Evolutionary conservation across 202 grass and related monocot species (phyloP), one percentile per base, ranked within the genome.

Genomic region (Zoysia matrella): DNA sequence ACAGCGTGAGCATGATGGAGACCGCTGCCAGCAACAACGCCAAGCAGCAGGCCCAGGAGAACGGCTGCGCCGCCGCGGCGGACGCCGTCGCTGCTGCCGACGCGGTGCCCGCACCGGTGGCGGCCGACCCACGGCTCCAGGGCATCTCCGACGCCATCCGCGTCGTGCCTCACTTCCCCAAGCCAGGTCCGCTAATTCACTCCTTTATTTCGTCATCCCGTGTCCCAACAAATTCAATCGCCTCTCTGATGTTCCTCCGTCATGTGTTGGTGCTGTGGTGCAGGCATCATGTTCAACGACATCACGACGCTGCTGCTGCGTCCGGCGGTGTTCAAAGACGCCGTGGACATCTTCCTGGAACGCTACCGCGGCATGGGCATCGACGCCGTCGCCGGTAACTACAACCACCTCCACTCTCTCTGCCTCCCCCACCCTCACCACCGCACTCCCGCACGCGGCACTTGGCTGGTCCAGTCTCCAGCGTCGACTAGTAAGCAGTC

Each of bases 201-300:
- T 44, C 52, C 78, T 41, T 53, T 15, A 47, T 14, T 9, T 8
- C 15, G 1, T 9, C 0, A 7, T 2, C 6, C 14, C 15, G 1
- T 6, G 1, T 51, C 13, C 4, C 22, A 30, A 3, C 49, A 12
- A 69, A 69, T 46, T 56, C 1, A 1, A 6, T 61, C 5, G 5
- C 50, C 14, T 0, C n/a, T 60, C 3, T 40, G 6, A 11, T 54
- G 52, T 53, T 11, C 12, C 11, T 2, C 12, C 52, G 46, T 47
- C 46, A 51, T 51, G 49, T 57, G 15, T 6, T 1, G 54, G 1
- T 56, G 51, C 51, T 56, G 54, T 14, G 15, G 15, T n/a, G 80
- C 85, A 95, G 93, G 90, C 75, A 95, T 95, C 88, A 95, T 92
- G 93, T 95, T 95, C 90, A 92, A 95, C 80, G 93, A 95, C 88